Conservation (phyloP, 768 basidiomycete genomes). For the Chalciporus sphaerocephalus region DNA sequence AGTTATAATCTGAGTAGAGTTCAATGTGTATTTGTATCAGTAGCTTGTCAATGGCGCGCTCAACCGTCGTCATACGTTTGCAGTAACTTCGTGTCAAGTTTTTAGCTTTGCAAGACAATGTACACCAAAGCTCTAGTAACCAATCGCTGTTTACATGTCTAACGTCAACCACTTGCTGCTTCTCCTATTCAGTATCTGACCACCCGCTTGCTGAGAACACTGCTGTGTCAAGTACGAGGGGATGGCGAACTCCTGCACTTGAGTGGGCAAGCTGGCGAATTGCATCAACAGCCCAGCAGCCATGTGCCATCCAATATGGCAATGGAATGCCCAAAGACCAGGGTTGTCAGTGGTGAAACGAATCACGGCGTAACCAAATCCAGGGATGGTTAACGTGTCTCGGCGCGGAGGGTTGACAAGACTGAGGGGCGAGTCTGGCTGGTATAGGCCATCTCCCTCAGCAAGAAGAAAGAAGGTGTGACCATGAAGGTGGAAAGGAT, state of each 20-base stretch:
- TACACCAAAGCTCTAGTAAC: too few relatives aligned
- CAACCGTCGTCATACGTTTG: conserved; percentile 5
- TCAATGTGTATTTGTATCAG: not conserved
- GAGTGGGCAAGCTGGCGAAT: conserved; percentile 35
- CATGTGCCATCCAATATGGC: conserved; percentile 40
- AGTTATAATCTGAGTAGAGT: conserved; percentile 13
- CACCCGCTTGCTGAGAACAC: conserved; percentile 32
- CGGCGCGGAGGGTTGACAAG: conserved; percentile 37
- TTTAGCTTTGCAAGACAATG: too few relatives aligned
- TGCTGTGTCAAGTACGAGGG: conserved; percentile 34
- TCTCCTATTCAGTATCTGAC: conserved; percentile 17
- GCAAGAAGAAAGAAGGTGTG: conserved; percentile 36
- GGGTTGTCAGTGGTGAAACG: conserved; percentile 43
- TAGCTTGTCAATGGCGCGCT: not conserved
- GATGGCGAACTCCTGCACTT: conserved; percentile 32
- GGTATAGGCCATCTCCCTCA: conserved; percentile 33
- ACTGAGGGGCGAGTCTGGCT: conserved; percentile 27
- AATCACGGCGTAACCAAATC: conserved; percentile 35
- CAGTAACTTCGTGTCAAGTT: too few relatives aligned
- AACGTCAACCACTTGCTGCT: conserved; percentile 14
- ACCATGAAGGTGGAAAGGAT: conserved; percentile 40
- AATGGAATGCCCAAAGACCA: conserved; percentile 46
- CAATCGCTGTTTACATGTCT: conserved; percentile 14
- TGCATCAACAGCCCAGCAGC: conserved; percentile 40
- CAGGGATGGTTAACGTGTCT: conserved; percentile 40